Percentiles rank a stretch among this genome's conserved stretches.
These are phyloP conservation scores for Metschnikowia vanudenii DNA, from an alignment of 805 yeast species.

Conservation along the genomic window DNA sequence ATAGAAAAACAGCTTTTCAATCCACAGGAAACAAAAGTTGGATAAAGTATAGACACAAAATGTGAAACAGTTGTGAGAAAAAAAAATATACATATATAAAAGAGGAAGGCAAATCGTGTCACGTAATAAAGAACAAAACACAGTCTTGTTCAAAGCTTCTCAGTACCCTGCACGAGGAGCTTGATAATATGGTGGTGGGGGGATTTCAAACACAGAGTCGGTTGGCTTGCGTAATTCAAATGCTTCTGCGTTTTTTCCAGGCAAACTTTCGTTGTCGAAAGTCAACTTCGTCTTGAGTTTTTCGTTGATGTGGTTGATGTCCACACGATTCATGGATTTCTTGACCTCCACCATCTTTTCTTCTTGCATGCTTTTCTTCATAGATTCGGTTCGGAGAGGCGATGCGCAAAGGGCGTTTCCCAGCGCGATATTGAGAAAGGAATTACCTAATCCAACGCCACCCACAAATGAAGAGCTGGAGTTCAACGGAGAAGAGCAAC, in stretches of 20 bases:
- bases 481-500: conserved; percentile 19
- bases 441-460: conserved; percentile 42
- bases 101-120: conserved; percentile 1
- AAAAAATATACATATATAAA: not conserved
- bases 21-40: not conserved
- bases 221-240: not conserved
- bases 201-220: conserved; percentile 12
- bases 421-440: conserved; percentile 32
- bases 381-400: conserved; percentile 25
- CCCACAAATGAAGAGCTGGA: conserved; percentile 25
- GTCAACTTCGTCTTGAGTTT: conserved; percentile 18
- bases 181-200: conserved; percentile 23
- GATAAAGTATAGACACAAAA: not conserved
- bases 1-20: not conserved
- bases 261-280: not conserved
- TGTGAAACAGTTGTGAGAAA: not conserved
- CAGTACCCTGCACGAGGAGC: conserved; percentile 15
- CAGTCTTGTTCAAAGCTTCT: conserved; percentile 1
- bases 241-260: conserved; percentile 3
- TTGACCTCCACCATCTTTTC: conserved; percentile 16
- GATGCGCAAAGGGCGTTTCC: conserved; percentile 26
- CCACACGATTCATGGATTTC: conserved; percentile 33
- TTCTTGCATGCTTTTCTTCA: conserved; percentile 2
- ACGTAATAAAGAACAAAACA: not conserved
- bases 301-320: conserved; percentile 28